Conservation (phyloP, 352 stramenopile genomes). For the Phytophthora constricta region DNA sequence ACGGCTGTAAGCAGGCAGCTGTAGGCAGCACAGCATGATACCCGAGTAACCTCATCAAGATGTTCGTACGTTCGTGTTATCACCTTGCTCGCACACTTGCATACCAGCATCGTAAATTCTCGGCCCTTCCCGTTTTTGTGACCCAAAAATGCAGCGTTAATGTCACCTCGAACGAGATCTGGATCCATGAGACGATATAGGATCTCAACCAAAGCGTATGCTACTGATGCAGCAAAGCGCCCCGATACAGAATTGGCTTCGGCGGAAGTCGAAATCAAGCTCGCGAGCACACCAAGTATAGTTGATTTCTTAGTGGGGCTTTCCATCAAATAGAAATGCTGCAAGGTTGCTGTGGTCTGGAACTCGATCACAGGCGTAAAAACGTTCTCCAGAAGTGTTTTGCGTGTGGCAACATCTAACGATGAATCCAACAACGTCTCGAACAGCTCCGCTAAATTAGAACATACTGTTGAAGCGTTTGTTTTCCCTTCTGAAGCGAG, state of each 20-base stretch:
- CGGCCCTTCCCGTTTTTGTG: conserved; percentile 75
- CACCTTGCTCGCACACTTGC: conserved; percentile 84
- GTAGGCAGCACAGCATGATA: conserved; percentile 73
- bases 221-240: conserved; percentile 58
- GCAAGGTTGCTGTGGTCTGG: conserved; percentile 38
- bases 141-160: conserved; percentile 78
- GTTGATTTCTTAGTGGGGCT: conserved; percentile 31
- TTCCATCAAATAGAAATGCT: conserved; percentile 59
- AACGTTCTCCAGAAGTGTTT: conserved; percentile 51
- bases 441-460: conserved; percentile 40
- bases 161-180: conserved; percentile 64
- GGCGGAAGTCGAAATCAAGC: conserved; percentile 59
- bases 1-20: conserved; percentile 78
- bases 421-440: conserved; percentile 50
- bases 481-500: conserved; percentile 7
- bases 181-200: conserved; percentile 69
- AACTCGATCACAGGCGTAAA: conserved; percentile 63
- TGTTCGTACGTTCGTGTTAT: conserved; percentile 54
- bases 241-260: conserved; percentile 43
- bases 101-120: conserved; percentile 88
- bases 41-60: conserved; percentile 44
- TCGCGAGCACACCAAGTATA: conserved; percentile 58
- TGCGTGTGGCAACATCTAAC: conserved; percentile 49
- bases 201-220: conserved; percentile 70
- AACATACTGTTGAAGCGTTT: conserved; percentile 9